Evolutionary conservation across 2,329 filamentous ascomycete species (phyloP), one percentile per base, ranked within the genome.

Genomic region (Trichocomaceae sp.): DNA sequence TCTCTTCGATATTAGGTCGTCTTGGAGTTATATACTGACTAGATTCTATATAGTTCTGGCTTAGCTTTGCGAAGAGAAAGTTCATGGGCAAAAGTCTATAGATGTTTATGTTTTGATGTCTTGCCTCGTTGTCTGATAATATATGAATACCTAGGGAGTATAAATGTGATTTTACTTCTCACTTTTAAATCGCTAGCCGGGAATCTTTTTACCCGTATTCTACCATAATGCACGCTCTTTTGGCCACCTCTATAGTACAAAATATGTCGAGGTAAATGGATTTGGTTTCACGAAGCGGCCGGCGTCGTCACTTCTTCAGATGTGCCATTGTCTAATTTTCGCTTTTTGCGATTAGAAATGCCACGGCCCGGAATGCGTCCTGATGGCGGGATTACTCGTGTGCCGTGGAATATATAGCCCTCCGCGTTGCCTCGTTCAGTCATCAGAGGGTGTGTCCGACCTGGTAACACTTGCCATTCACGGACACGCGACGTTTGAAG

Each of bases 41-140:
- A n/a, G 41, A 15, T 82, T 2, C 8, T 9, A 29, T 77, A 73
- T 83, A 95, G 84, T 97, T 92, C 89, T 99, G 93, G 93, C 75
- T 99, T 71, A 97, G 93, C 79, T 99, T 96, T 72, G 89, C 88
- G 52, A 97, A 97, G 85, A 86, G 93, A 76, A 96, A 96, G 83
- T 99, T 99, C 70, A 97, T 99, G 93, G 91, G 91, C 72, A 97
- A 97, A 83, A 82, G 83, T 62, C 77, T 93, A 75, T 91, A 79
- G 62, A 65, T 67, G 41, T 49, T 44, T 33, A 49, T 47, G 45
- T 53, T 29, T 23, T 53, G 33, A 47, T 47, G 49, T 45, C 49
- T 51, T 37, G 37, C 44, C 23, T 46, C 22, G 41, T 44, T 50
- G 22, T 23, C 12, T 33, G 31, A n/a, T n/a, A n/a, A n/a, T 7